Percentiles rank a stretch among this genome's conserved stretches.
Evolutionary conservation across 345 rosid genomes (phyloP).

Genomic region (Brassica juncea): DNA sequence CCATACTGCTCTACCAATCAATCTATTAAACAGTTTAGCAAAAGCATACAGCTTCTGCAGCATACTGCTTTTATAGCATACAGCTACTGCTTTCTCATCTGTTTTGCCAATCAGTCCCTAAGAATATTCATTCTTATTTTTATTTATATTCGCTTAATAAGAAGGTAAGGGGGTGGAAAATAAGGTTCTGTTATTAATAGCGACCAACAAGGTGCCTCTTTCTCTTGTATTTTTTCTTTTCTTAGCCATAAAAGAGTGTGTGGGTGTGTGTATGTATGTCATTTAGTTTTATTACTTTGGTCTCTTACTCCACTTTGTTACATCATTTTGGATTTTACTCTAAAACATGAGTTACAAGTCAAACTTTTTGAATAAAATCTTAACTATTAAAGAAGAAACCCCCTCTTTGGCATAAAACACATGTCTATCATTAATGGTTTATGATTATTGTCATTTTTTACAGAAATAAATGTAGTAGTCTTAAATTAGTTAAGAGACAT

Average conservation of each 20-base stretch:
- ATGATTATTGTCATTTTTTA: no score
- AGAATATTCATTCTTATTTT: not conserved
- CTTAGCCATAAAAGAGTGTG: not conserved
- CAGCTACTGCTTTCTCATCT: no score
- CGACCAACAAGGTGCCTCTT: not conserved
- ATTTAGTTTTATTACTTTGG: not conserved
- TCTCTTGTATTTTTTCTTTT: not conserved
- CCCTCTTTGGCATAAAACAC: conserved; percentile 11
- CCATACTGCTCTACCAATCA: no score
- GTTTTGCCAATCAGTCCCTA: no score
- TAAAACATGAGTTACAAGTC: no score
- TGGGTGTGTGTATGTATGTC: not conserved
- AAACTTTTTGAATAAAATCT: not conserved
- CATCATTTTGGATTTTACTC: not conserved
- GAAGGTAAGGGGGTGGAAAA: not conserved
- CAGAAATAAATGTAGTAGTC: no score
- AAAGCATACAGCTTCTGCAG: no score
- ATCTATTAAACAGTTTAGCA: no score
- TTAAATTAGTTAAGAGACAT: no score
- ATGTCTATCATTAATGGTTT: conserved; percentile 13
- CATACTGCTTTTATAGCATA: no score
- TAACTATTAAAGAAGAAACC: not conserved
- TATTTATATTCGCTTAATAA: not conserved
- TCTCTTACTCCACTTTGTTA: no score
- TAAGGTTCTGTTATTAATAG: not conserved